Base-by-base conservation (phyloP, 176 grass and related monocot species). In the Carex pumila region DNA sequence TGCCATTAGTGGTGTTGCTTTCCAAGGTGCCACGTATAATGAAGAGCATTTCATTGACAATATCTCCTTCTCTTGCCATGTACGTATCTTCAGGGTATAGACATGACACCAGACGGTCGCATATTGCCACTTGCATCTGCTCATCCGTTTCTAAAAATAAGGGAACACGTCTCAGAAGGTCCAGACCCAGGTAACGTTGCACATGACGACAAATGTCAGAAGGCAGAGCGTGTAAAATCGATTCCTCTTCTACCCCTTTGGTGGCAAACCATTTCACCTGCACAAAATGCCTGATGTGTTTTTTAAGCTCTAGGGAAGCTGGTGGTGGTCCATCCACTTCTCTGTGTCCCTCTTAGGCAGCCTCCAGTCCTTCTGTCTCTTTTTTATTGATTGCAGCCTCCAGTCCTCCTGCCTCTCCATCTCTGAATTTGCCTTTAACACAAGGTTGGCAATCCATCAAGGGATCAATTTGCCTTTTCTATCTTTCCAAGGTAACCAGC, bases 191-290 rank as follows among this genome's bases (percentile, higher is more conserved):
- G 89, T 98, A 92, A 58, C 95, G 82, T 78, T 98, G 95, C 45
- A 98, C 91, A 82, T 98, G 92, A 82, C 95, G 87, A 2, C 94
- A 88, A 66, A 94, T 94, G 49, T 98, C 95, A 79, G 90, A 85
- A 72, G 95, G 95, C 82, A 98, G 87, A 82, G 84, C 84, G 53
- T 87, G 90, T 66, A 98, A 90, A 81, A 98, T 98, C 52, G 85
- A 88, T 62, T 98, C 95, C 73, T 98, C 95, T 72, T 98, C 92
- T 4, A 98, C 95, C 68, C 95, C 95, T 64, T 90, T 84, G 4
- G 95, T 98, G 30, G 92, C 89, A 84, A 93, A 91, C 95, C 95
- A 98, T 86, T 98, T 98, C 29, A 91, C 92, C 85, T 94, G 95
- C 82, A 98, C 90, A 64, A 98, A 98, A 56, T 90, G 92, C 17